Conservation (phyloP, 75 land plant species). For the Picea glauca region DNA sequence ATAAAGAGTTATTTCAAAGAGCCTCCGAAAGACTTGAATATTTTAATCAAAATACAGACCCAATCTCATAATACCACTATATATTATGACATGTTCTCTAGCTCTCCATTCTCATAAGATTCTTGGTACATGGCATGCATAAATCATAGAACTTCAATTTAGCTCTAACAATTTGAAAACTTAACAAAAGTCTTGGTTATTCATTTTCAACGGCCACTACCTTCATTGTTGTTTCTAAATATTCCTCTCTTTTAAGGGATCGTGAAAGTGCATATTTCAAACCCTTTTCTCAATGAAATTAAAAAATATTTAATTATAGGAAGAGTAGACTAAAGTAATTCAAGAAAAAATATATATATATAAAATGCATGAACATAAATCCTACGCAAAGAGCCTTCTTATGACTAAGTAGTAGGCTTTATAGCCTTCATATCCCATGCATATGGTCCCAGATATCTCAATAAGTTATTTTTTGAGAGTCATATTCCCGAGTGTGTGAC, state of each 20-base stretch:
- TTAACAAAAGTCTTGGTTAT: slow-evolving; percentile 67
- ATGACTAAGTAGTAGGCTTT: slow-evolving; percentile 44
- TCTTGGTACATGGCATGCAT: slow-evolving; percentile 45
- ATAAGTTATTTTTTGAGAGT: slow-evolving; percentile 7
- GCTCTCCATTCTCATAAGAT: slow-evolving; percentile 75
- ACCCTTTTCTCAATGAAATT: slow-evolving; percentile 30
- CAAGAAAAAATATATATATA: not conserved
- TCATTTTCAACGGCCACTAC: slow-evolving; percentile 69
- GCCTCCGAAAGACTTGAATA: not conserved
- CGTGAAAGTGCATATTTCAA: slow-evolving; percentile 70
- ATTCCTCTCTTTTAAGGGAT: slow-evolving; percentile 72
- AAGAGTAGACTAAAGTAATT: not conserved
- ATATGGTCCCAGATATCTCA: slow-evolving; percentile 42
- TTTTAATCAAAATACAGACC: slow-evolving; percentile 27
- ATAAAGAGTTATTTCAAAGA: not conserved
- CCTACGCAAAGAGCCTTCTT: slow-evolving; percentile 45
- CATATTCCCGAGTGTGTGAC: slow-evolving; percentile 24
- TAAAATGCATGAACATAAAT: not conserved
- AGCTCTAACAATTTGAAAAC: not conserved
- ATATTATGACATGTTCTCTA: slow-evolving; percentile 67
- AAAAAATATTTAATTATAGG: not conserved
- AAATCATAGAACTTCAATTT: not conserved
- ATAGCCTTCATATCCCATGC: slow-evolving; percentile 42
- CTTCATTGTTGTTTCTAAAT: slow-evolving; percentile 56
- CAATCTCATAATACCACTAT: slow-evolving; percentile 60